Evolutionary conservation across 352 stramenopile genomes (phyloP), one percentile per base, ranked within the genome.

Genomic region (Phytophthora hybrid): DNA sequence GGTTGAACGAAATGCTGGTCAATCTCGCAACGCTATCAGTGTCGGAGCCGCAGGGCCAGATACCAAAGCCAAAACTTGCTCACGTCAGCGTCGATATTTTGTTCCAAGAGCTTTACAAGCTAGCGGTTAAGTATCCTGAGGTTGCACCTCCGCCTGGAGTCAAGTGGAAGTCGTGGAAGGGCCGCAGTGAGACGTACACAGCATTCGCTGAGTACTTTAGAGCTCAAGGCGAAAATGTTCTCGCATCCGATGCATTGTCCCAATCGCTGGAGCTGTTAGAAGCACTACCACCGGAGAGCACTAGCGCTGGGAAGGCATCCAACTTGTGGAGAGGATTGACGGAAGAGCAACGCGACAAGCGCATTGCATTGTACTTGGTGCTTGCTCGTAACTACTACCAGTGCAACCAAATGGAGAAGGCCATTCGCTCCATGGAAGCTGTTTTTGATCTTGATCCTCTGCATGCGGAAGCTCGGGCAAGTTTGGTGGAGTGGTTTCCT

Each of bases 331-430:
- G 65, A 63, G 57, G 57, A 0, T 58, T 67, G 41, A 80, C 67
- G 1, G 51, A 54, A 3, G 73, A 80, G 9, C 73, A 80, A 44
- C 64, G 52, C 8, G 41, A 51, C 3, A 71, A 71, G 14, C 82
- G 83, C 19, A 74, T 90, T 34, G 44, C 75, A 11, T 54, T 92
- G 57, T 91, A 92, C 52, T 9, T 88, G 10, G 78, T 84, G n/a
- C 79, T 94, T 19, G 85, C 77, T 13, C 61, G 59, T n/a, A 88
- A 85, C 18, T 92, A 85, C 55, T 93, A 91, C 69, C 77, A 91
- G 62, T 82, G 76, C 73, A 94, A 94, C 64, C 85, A 93, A 53
- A 93, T 94, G 88, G 84, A 93, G 63, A 81, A 80, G 8, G 88
- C 88, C 1, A 90, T 94, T 54, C 83, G 84, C 16, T 77, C 85